These are phyloP conservation scores for Botrytis fabae DNA, from an alignment of 2,329 filamentous ascomycete genomes.

Conservation along the genomic window DNA sequence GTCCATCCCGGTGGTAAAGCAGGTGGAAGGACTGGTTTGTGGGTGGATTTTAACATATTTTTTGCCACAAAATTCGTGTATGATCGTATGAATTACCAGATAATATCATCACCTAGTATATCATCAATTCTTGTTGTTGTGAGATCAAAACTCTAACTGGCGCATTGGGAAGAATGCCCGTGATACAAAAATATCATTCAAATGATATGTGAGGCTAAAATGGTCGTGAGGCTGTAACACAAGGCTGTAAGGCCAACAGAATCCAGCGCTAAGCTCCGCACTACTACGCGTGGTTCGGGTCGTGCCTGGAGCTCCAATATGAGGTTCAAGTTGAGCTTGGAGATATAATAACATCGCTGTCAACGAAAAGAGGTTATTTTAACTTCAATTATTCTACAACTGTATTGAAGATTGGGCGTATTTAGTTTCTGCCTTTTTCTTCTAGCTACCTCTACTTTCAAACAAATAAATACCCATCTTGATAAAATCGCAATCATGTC, in stretches of 20 bases:
- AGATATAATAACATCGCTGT: slow-evolving; percentile 23
- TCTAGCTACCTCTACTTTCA: background rate
- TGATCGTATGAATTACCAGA: background rate
- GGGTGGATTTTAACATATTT: slow-evolving; percentile 74
- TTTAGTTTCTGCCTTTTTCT: slow-evolving; percentile 6
- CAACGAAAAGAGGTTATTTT: slow-evolving; percentile 20
- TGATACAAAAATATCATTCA: slow-evolving; percentile 14
- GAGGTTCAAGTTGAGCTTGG: slow-evolving; percentile 25
- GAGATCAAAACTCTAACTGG: too few species aligned
- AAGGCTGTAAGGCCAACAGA: slow-evolving; percentile 20
- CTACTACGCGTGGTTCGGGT: slow-evolving; percentile 29
- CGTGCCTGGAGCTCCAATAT: slow-evolving; percentile 37
- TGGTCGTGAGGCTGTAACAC: background rate
- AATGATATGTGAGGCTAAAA: background rate
- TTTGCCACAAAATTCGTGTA: slow-evolving; percentile 19
- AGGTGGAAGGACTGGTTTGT: slow-evolving; percentile 56
- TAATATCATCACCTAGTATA: background rate
- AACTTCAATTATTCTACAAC: slow-evolving; percentile 7
- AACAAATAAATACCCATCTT: slow-evolving; percentile 6
- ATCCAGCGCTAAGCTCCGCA: slow-evolving; percentile 22
- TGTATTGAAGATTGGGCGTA: slow-evolving; percentile 10
- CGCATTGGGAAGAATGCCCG: background rate
- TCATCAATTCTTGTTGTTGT: background rate
- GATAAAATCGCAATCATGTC: slow-evolving; percentile 62
- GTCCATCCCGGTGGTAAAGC: slow-evolving; percentile 82